phyloP scores from a whole-genome alignment of 1,139 yeast genomes.

The Magnusiomyces suaveolens region DNA sequence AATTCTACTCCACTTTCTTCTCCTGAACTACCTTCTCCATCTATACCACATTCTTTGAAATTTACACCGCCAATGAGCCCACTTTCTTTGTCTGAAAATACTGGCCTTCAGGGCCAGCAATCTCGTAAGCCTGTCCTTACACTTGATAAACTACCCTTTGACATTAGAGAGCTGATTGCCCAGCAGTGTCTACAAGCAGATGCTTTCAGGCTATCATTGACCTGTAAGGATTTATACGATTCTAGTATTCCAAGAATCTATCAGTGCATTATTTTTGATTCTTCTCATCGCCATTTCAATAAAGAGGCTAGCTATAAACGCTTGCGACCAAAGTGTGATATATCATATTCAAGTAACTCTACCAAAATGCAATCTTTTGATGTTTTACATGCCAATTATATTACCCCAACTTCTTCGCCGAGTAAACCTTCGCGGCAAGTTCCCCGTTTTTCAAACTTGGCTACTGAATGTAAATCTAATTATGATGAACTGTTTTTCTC shows the following conservation, averaged over 20 bases:
- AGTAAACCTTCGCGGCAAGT: background rate
- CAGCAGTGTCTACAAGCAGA: constrained; percentile 21
- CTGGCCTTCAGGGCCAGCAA: too few relatives aligned
- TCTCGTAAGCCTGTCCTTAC: constrained; percentile 17
- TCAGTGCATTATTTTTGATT: constrained; percentile 22
- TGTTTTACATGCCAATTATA: background rate
- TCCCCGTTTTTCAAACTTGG: background rate
- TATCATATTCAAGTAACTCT: too few relatives aligned
- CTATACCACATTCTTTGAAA: too few relatives aligned
- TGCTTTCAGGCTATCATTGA: constrained; percentile 21
- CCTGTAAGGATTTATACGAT: constrained; percentile 16
- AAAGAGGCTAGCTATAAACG: constrained; percentile 15
- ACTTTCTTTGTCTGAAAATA: too few relatives aligned
- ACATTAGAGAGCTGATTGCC: constrained; percentile 19
- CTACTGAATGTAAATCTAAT: background rate
- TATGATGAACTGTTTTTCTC: constrained; percentile 11
- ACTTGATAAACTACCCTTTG: constrained; percentile 36
- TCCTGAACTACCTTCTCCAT: too few relatives aligned
- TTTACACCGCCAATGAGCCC: too few relatives aligned
- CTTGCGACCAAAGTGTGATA: constrained; percentile 7
- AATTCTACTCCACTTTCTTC: background rate
- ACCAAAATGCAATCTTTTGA: too few relatives aligned
- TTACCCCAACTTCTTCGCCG: background rate
- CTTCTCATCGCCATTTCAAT: constrained; percentile 21
- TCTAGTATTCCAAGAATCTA: constrained; percentile 19